Percentiles rank a stretch among this genome's conserved stretches.
Conservation (phyloP, 1,139 yeast genomes). For the Blastobotrys serpentis region DNA sequence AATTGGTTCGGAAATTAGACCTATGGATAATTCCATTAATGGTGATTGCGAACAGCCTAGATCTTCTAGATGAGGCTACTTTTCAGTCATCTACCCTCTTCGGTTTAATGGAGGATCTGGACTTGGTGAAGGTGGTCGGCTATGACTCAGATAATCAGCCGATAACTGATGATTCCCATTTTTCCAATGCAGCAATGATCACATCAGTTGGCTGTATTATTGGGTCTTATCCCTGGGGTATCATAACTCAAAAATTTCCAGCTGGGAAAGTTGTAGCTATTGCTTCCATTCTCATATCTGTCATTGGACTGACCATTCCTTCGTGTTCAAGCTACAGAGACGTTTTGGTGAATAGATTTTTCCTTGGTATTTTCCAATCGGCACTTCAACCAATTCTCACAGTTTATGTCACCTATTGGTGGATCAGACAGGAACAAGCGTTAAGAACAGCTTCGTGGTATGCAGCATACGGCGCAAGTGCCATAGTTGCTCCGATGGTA, state of each 20-base stretch:
- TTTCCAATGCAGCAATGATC: conserved; percentile 48
- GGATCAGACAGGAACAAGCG: conserved; percentile 21
- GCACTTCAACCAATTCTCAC: conserved; percentile 20
- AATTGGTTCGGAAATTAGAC: conserved; percentile 14
- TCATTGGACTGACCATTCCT: conserved; percentile 17
- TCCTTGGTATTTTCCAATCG: conserved; percentile 21
- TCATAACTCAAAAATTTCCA: conserved; percentile 51
- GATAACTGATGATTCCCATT: conserved; percentile 42
- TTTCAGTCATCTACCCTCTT: conserved; percentile 10
- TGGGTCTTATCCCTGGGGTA: conserved; percentile 45
- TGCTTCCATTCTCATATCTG: conserved; percentile 16
- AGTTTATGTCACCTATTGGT: conserved; percentile 18
- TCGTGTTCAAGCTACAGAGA: conserved; percentile 15
- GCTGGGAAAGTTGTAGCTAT: conserved; percentile 41
- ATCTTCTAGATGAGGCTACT: conserved; percentile 38
- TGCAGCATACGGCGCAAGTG: conserved; percentile 7
- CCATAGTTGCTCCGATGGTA: conserved; percentile 11
- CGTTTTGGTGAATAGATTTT: conserved; percentile 17
- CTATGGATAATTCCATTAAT: conserved; percentile 17
- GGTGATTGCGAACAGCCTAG: conserved; percentile 17
- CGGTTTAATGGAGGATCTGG: conserved; percentile 13
- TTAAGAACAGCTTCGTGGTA: conserved; percentile 17
- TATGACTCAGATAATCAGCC: conserved; percentile 38
- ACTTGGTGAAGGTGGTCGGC: conserved; percentile 22
- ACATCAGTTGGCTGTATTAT: conserved; percentile 48